These are phyloP conservation scores for Ganoderma leucocontextum DNA, from an alignment of 1,284 basidiomycete genomes.

Conservation along the genomic window DNA sequence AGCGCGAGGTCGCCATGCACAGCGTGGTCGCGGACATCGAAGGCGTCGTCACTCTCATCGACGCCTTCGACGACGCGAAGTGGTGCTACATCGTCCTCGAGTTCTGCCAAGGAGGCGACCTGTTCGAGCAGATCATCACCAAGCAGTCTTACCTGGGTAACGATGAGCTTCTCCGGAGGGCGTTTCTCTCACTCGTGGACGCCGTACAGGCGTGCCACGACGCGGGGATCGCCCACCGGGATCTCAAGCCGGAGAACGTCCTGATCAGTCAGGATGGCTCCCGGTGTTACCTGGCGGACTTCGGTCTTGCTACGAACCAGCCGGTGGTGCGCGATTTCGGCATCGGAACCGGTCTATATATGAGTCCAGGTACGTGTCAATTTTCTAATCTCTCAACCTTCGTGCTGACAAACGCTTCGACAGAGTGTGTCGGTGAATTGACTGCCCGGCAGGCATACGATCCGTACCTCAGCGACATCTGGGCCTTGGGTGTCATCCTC, in stretches of 20 bases:
- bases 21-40: constrained; percentile 61
- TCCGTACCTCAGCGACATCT: constrained; percentile 80
- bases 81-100: constrained; percentile 70
- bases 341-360: constrained; percentile 60
- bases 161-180: constrained; percentile 56
- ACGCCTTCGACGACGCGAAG: constrained; percentile 62
- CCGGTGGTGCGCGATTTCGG: constrained; percentile 60
- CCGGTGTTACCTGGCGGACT: constrained; percentile 67
- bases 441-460: not conserved
- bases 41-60: constrained; percentile 66
- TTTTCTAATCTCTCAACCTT: not conserved
- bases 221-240: constrained; percentile 70
- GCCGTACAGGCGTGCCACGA: constrained; percentile 69
- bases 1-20: constrained; percentile 52
- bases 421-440: not conserved
- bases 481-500: constrained; percentile 70
- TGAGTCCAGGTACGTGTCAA: constrained; percentile 56
- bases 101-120: constrained; percentile 68
- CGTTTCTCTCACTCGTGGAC: constrained; percentile 70
- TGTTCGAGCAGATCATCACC: constrained; percentile 67
- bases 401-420: not conserved
- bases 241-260: constrained; percentile 81
- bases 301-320: constrained; percentile 71
- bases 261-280: constrained; percentile 58
- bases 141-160: constrained; percentile 56